Evolutionary conservation across 805 yeast genomes (phyloP).

Genomic region (Middelhovenomyces tepae): DNA sequence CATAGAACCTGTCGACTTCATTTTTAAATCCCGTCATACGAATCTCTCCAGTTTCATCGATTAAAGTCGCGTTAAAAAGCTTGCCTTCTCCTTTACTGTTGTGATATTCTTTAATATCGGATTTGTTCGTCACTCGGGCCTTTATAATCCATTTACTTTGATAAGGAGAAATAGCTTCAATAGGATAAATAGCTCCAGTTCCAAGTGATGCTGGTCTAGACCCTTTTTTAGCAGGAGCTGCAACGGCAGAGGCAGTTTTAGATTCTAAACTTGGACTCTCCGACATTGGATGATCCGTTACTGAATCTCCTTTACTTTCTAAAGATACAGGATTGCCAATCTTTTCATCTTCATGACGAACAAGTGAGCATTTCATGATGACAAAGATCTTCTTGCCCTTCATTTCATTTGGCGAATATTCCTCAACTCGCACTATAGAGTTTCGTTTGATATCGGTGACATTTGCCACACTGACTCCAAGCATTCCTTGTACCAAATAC

Average conservation of each 20-base stretch:
- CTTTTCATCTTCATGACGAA: no score
- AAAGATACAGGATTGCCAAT: no score
- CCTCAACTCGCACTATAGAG: no score
- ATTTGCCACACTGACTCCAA: no score
- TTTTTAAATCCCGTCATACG: conserved; percentile 92
- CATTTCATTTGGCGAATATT: no score
- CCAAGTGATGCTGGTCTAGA: conserved; percentile 19
- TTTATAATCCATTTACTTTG: conserved; percentile 87
- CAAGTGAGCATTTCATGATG: no score
- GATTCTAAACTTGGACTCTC: neutral
- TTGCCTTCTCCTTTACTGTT: conserved; percentile 84
- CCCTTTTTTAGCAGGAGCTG: conserved; percentile 5
- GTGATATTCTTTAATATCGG: conserved; percentile 82
- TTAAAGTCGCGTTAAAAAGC: conserved; percentile 74
- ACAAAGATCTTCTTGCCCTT: no score
- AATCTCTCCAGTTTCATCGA: conserved; percentile 94
- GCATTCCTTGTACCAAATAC: no score
- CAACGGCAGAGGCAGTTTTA: conserved; percentile 5
- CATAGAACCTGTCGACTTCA: conserved; percentile 69
- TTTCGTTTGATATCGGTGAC: no score
- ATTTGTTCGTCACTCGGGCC: conserved; percentile 82
- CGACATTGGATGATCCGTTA: no score
- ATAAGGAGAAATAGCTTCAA: conserved; percentile 85
- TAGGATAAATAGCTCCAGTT: conserved; percentile 47
- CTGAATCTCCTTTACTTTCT: no score